Conservation (phyloP, 2,329 filamentous ascomycete species). For the Furcasterigmium furcatum region DNA sequence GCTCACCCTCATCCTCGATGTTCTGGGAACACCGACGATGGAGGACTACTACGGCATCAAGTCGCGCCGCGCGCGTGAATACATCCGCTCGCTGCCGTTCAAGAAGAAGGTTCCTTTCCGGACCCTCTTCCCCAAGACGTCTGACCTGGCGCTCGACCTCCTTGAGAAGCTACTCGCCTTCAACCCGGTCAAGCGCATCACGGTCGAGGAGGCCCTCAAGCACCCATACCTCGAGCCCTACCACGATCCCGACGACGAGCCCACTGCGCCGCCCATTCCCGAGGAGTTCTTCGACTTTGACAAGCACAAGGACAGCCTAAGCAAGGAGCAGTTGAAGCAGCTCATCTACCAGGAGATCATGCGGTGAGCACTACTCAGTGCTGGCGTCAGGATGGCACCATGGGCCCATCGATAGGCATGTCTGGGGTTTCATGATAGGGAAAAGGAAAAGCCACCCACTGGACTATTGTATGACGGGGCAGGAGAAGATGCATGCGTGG, state of each 20-base stretch:
- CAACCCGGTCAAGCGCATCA: constrained; percentile 98
- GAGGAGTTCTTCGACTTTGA: constrained; percentile 99
- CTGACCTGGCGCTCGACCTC: constrained; percentile 89
- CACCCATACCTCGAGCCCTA: constrained; percentile 98
- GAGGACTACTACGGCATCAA: constrained; percentile 99
- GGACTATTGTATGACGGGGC: too few species aligned
- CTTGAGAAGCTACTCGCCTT: constrained; percentile 95
- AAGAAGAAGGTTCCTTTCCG: constrained; percentile 99
- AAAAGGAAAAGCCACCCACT: too few species aligned
- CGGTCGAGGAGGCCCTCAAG: constrained; percentile 93
- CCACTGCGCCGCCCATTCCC: constrained; percentile 91
- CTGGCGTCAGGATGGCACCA: too few species aligned
- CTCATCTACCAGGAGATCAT: constrained; percentile 98
- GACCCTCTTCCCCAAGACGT: constrained; percentile 97
- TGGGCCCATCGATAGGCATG: too few species aligned
- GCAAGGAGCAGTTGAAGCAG: constrained; percentile 96
- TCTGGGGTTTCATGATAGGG: too few species aligned
- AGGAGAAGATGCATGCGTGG: too few species aligned
- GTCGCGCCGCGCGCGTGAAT: constrained; percentile 92
- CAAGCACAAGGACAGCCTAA: constrained; percentile 98
- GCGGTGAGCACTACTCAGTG: constrained; percentile 34
- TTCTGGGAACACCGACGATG: constrained; percentile 97
- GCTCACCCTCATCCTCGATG: constrained; percentile 92
- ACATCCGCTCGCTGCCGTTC: constrained; percentile 96
- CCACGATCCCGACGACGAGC: constrained; percentile 97